phyloP scores from a whole-genome alignment of 2,329 filamentous ascomycete species.

The Knufia petricola region DNA sequence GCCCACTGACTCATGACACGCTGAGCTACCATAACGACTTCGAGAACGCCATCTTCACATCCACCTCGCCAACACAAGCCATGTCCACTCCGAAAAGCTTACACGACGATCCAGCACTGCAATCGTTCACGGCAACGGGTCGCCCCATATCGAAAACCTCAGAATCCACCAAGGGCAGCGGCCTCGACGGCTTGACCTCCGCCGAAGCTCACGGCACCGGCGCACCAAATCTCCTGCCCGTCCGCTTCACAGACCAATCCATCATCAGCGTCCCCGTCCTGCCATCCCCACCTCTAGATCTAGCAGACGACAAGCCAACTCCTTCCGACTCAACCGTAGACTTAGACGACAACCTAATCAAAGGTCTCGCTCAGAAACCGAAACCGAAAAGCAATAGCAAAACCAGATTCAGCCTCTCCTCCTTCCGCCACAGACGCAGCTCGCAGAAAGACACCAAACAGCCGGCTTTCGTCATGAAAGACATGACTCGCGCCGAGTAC shows the following conservation, averaged over 20 bases:
- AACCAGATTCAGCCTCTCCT: constrained; percentile 8
- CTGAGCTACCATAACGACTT: constrained; percentile 1
- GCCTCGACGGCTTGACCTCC: neutral
- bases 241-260: constrained; percentile 13
- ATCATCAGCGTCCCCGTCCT: constrained; percentile 18
- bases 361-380: too few species aligned
- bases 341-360: neutral
- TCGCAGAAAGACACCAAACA: constrained; percentile 1
- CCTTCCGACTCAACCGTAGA: neutral
- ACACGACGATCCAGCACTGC: neutral
- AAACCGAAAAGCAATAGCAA: too few species aligned
- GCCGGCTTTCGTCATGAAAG: constrained; percentile 14
- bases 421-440: constrained; percentile 9
- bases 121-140: constrained; percentile 15
- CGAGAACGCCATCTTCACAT: neutral
- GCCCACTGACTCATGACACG: neutral
- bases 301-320: neutral
- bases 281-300: constrained; percentile 1
- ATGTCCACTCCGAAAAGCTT: neutral
- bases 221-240: constrained; percentile 11
- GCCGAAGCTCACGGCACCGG: constrained; percentile 9
- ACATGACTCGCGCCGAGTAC: constrained; percentile 16
- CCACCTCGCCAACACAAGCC: neutral
- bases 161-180: neutral
- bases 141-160: neutral